Conservation (phyloP, 495 filamentous ascomycete genomes). For the Penicillium bialowiezense region DNA sequence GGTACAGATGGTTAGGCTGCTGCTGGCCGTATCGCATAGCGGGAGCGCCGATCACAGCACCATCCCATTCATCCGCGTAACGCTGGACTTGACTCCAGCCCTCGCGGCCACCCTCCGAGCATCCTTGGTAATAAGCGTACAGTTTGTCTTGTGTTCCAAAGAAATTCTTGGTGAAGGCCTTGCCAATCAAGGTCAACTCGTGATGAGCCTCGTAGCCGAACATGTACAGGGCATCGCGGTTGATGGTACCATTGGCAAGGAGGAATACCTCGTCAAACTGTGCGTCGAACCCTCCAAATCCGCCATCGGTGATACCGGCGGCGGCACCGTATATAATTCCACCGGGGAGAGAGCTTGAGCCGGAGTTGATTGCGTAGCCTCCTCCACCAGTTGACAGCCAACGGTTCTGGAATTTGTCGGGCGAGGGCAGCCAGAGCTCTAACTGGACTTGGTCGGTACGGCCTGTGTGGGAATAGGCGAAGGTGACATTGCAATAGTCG, state of each 20-base stretch:
- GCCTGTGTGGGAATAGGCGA: constrained; percentile 41
- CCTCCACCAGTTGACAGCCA: constrained; percentile 44
- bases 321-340: too few species aligned
- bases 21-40: constrained; percentile 46
- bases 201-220: constrained; percentile 41
- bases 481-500: constrained; percentile 43
- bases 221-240: constrained; percentile 41
- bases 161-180: constrained; percentile 31
- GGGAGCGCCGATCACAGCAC: constrained; percentile 44
- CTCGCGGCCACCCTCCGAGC: constrained; percentile 52
- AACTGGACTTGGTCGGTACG: constrained; percentile 31
- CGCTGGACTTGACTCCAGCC: constrained; percentile 50
- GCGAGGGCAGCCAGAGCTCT: constrained; percentile 37
- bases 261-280: constrained; percentile 31
- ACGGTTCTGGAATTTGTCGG: constrained; percentile 36
- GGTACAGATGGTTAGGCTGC: constrained; percentile 43
- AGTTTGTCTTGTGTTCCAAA: constrained; percentile 23
- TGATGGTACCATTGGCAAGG: constrained; percentile 38
- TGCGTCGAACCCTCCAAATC: constrained; percentile 41
- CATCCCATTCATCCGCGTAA: constrained; percentile 45
- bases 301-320: constrained; percentile 36
- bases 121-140: constrained; percentile 53
- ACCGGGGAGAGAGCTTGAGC: constrained; percentile 22
- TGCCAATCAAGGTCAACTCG: constrained; percentile 31
- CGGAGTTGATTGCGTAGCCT: constrained; percentile 43